Evolutionary conservation across 306 rosid species (phyloP).

Genomic region (Quercus cerris): DNA sequence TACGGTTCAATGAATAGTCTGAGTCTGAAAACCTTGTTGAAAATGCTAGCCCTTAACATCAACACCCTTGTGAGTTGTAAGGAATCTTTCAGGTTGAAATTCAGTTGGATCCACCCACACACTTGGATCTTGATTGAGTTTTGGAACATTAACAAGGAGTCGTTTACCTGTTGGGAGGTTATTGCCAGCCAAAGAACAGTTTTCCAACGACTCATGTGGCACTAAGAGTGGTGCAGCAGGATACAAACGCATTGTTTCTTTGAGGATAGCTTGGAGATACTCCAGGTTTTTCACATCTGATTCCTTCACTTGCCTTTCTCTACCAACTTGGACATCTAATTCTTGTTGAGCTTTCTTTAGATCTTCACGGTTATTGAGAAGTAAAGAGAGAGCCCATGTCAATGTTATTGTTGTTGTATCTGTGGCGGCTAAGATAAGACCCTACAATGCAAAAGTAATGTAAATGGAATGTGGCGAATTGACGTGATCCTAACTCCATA

Average conservation of each 20-base stretch:
- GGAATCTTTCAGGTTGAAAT: slow-evolving; percentile 53
- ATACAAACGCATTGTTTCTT: slow-evolving; percentile 46
- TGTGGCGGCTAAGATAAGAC: slow-evolving; percentile 16
- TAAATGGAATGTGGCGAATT: too few relatives aligned
- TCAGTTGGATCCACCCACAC: slow-evolving; percentile 44
- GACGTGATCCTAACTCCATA: too few relatives aligned
- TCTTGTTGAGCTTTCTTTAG: slow-evolving; percentile 26
- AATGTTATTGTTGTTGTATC: slow-evolving; percentile 26
- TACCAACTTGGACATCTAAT: slow-evolving; percentile 16
- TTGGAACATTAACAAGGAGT: slow-evolving; percentile 39
- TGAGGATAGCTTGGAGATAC: slow-evolving; percentile 53
- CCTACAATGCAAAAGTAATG: neutral
- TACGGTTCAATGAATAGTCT: too few relatives aligned
- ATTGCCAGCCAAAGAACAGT: slow-evolving; percentile 38
- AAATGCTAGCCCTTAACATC: slow-evolving; percentile 45
- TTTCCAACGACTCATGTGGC: slow-evolving; percentile 28
- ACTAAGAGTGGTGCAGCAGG: slow-evolving; percentile 46
- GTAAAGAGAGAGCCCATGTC: slow-evolving; percentile 29
- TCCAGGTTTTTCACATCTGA: slow-evolving; percentile 37
- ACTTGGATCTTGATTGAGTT: slow-evolving; percentile 46
- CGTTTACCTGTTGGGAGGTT: slow-evolving; percentile 38
- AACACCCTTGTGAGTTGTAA: slow-evolving; percentile 35
- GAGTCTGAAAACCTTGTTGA: too few relatives aligned
- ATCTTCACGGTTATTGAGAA: slow-evolving; percentile 26
- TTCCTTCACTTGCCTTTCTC: slow-evolving; percentile 14